Percentiles rank a stretch among this genome's conserved stretches.
phyloP scores from a whole-genome alignment of 192 early-diverging fungal species.

The Obelidium mucronatum region DNA sequence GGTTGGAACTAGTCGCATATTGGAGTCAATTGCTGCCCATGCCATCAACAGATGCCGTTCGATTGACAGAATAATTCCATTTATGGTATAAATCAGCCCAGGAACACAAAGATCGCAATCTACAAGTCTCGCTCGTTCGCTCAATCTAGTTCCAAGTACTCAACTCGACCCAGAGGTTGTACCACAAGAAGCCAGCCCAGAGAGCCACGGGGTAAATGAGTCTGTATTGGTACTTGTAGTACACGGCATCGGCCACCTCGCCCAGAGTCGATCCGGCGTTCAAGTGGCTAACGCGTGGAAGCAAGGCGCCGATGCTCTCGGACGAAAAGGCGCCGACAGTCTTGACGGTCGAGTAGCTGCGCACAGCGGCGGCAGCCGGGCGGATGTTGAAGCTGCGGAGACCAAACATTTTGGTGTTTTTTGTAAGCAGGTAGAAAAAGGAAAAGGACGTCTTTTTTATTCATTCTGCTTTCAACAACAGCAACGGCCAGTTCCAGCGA shows the following conservation, averaged over 20 bases:
- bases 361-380: neutral
- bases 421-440: neutral
- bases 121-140: too few relatives aligned
- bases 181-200: conserved; percentile 57
- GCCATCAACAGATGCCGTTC: too few relatives aligned
- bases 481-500: too few relatives aligned
- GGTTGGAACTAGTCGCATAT: too few relatives aligned
- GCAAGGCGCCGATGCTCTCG: conserved; percentile 23
- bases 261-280: conserved; percentile 53
- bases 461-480: too few relatives aligned
- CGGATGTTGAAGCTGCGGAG: neutral
- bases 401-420: conserved; percentile 18
- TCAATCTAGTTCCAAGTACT: too few relatives aligned
- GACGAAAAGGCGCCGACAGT: conserved; percentile 24
- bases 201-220: conserved; percentile 51
- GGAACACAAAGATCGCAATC: too few relatives aligned
- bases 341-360: neutral
- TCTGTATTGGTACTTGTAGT: conserved; percentile 55
- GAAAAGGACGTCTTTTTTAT: too few relatives aligned
- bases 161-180: conserved; percentile 47
- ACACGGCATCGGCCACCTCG: conserved; percentile 53
- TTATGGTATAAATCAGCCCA: too few relatives aligned
- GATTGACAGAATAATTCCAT: too few relatives aligned
- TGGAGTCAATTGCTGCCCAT: too few relatives aligned
- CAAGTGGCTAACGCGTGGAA: conserved; percentile 33